Conservation (phyloP, 768 basidiomycete genomes). For the Crepidotus variabilis region DNA sequence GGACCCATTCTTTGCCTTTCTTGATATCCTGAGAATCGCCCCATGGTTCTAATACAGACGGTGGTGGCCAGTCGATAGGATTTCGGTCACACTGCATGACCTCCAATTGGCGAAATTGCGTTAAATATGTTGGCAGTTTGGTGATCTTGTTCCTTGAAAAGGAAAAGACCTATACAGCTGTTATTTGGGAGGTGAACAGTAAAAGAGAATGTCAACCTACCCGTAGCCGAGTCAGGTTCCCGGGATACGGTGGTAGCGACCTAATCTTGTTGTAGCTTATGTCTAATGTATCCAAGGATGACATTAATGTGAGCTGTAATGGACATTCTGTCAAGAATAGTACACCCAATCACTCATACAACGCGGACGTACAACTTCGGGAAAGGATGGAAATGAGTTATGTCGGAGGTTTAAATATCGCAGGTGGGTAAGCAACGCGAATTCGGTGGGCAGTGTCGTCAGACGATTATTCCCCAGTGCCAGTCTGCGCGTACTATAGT, state of each 20-base stretch:
- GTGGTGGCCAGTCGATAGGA: slow-evolving; percentile 91
- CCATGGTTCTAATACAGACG: slow-evolving; percentile 42
- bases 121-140: slow-evolving; percentile 74
- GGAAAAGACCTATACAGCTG: slow-evolving; percentile 65
- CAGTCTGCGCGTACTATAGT: slow-evolving; percentile 46
- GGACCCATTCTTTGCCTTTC: slow-evolving; percentile 70
- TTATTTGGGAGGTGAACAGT: not conserved
- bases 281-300: slow-evolving; percentile 90
- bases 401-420: slow-evolving; percentile 86
- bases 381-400: slow-evolving; percentile 80
- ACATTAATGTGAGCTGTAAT: slow-evolving; percentile 73
- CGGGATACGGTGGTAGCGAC: slow-evolving; percentile 74
- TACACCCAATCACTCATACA: not conserved
- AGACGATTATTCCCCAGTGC: slow-evolving; percentile 86
- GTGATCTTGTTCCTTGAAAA: slow-evolving; percentile 83
- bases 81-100: slow-evolving; percentile 88
- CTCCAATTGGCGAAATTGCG: slow-evolving; percentile 66
- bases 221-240: slow-evolving; percentile 70
- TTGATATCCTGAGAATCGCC: slow-evolving; percentile 41
- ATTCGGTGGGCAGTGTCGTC: slow-evolving; percentile 69
- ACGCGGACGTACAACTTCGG: slow-evolving; percentile 70
- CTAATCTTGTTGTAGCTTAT: slow-evolving; percentile 90
- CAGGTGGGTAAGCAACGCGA: slow-evolving; percentile 66
- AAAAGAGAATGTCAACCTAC: slow-evolving; percentile 31
- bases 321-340: not conserved